Evolutionary conservation across 306 rosid genomes (phyloP).

Genomic region (Pyrus bretschneideri): DNA sequence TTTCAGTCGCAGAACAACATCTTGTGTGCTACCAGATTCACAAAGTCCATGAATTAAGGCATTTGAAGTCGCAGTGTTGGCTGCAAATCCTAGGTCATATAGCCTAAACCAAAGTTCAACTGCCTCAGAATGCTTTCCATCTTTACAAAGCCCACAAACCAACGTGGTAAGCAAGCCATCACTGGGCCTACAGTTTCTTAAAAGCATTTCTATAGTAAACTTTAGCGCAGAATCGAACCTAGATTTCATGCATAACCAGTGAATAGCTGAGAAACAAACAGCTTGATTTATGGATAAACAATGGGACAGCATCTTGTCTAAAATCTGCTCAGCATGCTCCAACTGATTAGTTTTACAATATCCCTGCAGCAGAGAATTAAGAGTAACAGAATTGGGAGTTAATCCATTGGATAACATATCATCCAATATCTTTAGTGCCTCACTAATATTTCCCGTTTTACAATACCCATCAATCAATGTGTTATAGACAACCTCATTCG

Average conservation of each 20-base stretch:
- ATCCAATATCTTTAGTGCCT: conserved; percentile 56
- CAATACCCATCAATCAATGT: conserved; percentile 20
- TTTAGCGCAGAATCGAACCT: conserved; percentile 42
- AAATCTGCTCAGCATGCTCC: conserved; percentile 38
- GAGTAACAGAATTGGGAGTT: conserved; percentile 52
- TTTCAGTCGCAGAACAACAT: conserved; percentile 25
- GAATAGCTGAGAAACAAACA: conserved; percentile 42
- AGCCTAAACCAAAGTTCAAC: conserved; percentile 59
- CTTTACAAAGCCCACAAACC: conserved; percentile 55
- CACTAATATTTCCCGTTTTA: conserved; percentile 43
- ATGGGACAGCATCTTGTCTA: conserved; percentile 28
- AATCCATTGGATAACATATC: conserved; percentile 49
- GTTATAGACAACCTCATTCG: conserved; percentile 54
- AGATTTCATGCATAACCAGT: conserved; percentile 40
- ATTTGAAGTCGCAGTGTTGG: conserved; percentile 55
- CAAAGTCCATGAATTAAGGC: conserved; percentile 67
- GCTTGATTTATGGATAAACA: conserved; percentile 39
- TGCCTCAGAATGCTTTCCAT: conserved; percentile 48
- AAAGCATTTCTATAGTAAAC: conserved; percentile 34
- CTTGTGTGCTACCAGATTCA: conserved; percentile 40
- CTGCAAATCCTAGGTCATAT: conserved; percentile 41
- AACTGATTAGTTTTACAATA: conserved; percentile 45
- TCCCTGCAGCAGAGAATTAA: conserved; percentile 53
- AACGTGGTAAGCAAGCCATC: conserved; percentile 55
- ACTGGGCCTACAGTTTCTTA: conserved; percentile 41